These are phyloP conservation scores for Inga oerstediana DNA, from an alignment of 306 rosid genomes.

Conservation along the genomic window DNA sequence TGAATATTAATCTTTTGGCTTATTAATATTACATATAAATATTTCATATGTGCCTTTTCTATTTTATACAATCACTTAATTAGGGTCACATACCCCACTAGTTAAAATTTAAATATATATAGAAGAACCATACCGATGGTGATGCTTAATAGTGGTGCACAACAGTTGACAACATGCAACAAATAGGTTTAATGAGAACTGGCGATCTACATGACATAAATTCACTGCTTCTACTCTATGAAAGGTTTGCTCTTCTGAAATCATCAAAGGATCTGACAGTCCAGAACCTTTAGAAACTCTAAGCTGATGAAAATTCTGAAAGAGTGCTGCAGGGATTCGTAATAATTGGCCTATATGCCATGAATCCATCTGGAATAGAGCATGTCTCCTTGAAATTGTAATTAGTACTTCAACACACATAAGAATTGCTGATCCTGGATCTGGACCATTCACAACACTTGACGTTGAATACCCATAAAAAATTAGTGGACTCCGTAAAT, in stretches of 20 bases:
- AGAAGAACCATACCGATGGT: conserved; percentile 61
- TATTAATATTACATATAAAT: neutral
- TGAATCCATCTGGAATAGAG: conserved; percentile 65
- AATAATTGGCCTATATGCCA: conserved; percentile 76
- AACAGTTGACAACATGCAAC: conserved; percentile 79
- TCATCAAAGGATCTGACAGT: conserved; percentile 38
- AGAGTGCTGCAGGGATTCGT: conserved; percentile 79
- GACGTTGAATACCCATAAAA: conserved; percentile 51
- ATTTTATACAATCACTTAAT: conserved; percentile 1
- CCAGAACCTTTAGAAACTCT: conserved; percentile 49
- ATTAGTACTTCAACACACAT: conserved; percentile 88
- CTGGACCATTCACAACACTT: conserved; percentile 53
- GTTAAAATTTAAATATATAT: conserved; percentile 35
- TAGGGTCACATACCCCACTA: conserved; percentile 5
- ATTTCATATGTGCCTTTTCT: neutral
- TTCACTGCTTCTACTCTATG: conserved; percentile 44
- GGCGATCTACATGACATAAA: conserved; percentile 47
- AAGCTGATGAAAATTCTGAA: conserved; percentile 63
- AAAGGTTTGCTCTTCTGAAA: conserved; percentile 43
- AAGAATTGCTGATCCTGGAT: conserved; percentile 86
- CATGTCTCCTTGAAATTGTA: conserved; percentile 71
- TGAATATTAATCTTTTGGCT: neutral
- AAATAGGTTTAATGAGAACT: conserved; percentile 65
- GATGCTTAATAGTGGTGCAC: conserved; percentile 72
- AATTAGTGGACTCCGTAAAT: conserved; percentile 67